Base-by-base conservation (phyloP, 2,329 filamentous ascomycete species). In the Exophiala calicioides region DNA sequence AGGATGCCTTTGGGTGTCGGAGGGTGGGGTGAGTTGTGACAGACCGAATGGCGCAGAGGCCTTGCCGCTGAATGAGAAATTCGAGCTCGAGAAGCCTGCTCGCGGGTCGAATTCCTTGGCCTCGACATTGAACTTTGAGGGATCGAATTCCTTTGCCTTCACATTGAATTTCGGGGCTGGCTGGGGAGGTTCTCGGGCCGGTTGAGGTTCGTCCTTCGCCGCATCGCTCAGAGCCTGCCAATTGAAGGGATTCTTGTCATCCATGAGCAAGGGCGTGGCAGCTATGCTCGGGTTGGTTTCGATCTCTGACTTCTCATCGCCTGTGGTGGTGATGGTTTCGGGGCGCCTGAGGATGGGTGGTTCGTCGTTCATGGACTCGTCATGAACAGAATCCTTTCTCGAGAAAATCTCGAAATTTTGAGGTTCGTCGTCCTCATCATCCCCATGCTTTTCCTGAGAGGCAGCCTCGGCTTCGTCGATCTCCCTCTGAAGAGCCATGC, bases 151-250 rank as follows among this genome's bases (percentile, higher is more conserved):
- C 35, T 90, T 86, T 0, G 91, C 91, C 53, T 85, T 81, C 21
- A 94, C 90, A 60, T 97, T 97, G 58, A 97, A 78, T 57, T 84
- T 90, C 1, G 89, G 88, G 32, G 84, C 67, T 0, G 76, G 90
- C 3, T 82, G 74, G 37, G 34, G 9, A n/a, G 51, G 47, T 10
- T 59, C 58, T 38, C 62, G 61, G 35, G 57, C 47, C 19, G 63
- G 59, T 16, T 45, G 36, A 20, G 57, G 23, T 30, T 55, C 52
- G 34, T 40, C 52, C 35, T 52, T 55, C 9, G 50, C 52, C 5
- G 55, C 55, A 32, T 58, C 50, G 23, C 44, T 53, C 33, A 55
- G 36, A 24, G 47, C 44, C 31, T 57, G 54, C 46, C 53, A 54
- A 31, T 55, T 58, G 36, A 56, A 56, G 8, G 47, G 49, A 35